phyloP scores from a whole-genome alignment of 371 early-diverging fungal genomes.

The Mortierella sp. region DNA sequence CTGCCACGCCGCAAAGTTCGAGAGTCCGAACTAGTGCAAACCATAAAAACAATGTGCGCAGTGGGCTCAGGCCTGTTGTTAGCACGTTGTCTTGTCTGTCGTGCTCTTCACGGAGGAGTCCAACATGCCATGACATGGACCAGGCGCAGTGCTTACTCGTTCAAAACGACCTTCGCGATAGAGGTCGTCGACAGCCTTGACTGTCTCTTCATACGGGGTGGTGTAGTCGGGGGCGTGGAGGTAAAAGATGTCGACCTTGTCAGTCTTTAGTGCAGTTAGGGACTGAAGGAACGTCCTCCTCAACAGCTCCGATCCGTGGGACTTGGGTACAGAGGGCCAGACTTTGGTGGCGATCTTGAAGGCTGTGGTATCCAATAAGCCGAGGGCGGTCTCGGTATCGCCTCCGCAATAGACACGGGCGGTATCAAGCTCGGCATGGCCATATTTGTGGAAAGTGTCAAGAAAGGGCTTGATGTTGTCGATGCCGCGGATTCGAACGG shows the following conservation, averaged over 20 bases:
- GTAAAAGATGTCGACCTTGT: conserved; percentile 65
- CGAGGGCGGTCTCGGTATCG: conserved; percentile 31
- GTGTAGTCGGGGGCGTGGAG: conserved; percentile 65
- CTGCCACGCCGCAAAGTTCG: conserved; percentile 65
- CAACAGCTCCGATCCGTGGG: conserved; percentile 64
- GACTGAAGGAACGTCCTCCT: conserved; percentile 57
- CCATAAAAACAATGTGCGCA: neutral
- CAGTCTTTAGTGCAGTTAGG: conserved; percentile 49
- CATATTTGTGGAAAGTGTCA: conserved; percentile 21
- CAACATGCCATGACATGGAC: neutral
- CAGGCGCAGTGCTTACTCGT: conserved; percentile 25
- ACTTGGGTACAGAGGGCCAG: conserved; percentile 62
- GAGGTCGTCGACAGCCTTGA: conserved; percentile 60
- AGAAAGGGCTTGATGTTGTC: conserved; percentile 32
- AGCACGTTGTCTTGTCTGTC: too few species aligned
- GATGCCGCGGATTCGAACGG: conserved; percentile 29
- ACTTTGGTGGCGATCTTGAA: conserved; percentile 64
- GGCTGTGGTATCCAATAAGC: neutral
- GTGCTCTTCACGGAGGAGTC: neutral
- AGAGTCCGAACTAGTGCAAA: conserved; percentile 59
- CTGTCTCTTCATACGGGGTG: conserved; percentile 63
- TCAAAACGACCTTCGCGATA: conserved; percentile 63
- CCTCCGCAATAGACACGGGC: conserved; percentile 40
- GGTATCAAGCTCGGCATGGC: conserved; percentile 43
- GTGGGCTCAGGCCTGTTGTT: neutral